These are phyloP conservation scores for Gossypium laxum DNA, from an alignment of 441 rosid genomes.

Conservation along the genomic window DNA sequence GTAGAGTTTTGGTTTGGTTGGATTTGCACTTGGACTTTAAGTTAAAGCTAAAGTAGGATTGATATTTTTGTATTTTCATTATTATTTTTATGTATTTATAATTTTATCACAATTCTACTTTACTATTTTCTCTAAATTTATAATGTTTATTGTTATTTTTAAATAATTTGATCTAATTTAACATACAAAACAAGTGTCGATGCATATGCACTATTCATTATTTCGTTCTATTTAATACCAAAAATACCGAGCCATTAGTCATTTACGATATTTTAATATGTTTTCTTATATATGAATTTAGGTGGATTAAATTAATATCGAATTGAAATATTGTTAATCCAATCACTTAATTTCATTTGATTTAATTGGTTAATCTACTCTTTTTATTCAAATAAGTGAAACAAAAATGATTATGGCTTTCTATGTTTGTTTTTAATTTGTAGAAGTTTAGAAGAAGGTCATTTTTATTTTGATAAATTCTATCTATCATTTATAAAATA, in stretches of 20 bases:
- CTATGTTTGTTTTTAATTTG: neutral
- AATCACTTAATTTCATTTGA: too few species aligned
- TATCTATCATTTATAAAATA: too few species aligned
- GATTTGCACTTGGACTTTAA: neutral
- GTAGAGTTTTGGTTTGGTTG: neutral
- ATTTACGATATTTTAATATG: neutral
- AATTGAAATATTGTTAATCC: neutral
- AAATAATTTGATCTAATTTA: neutral
- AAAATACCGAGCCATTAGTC: neutral
- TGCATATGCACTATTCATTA: neutral
- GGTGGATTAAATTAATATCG: too few species aligned
- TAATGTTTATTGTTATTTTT: neutral
- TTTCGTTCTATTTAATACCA: neutral
- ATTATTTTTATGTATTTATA: neutral
- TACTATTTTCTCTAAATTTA: neutral
- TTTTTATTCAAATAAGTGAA: too few species aligned
- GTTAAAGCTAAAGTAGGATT: neutral
- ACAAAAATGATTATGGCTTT: too few species aligned
- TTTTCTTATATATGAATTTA: too few species aligned
- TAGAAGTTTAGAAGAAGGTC: neutral
- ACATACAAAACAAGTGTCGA: too few species aligned
- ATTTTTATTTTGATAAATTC: too few species aligned
- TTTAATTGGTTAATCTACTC: too few species aligned
- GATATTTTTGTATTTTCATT: neutral
- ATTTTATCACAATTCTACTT: neutral